These are phyloP conservation scores for Ceratocystis albifundus DNA, from an alignment of 2,329 filamentous ascomycete genomes.

Conservation along the genomic window DNA sequence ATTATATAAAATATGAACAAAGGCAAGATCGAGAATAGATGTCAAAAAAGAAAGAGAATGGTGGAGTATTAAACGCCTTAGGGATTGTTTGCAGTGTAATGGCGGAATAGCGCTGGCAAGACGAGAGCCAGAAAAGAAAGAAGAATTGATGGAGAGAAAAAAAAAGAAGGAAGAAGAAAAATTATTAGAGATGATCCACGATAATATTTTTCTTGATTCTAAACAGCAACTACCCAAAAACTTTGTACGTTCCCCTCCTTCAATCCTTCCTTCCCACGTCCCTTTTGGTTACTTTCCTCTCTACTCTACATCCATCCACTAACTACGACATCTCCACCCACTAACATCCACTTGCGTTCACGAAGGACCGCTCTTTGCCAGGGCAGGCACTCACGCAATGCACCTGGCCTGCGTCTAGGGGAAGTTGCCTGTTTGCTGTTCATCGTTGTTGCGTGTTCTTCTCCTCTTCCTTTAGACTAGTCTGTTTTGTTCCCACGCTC, in stretches of 20 bases:
- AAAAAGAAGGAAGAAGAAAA: not conserved
- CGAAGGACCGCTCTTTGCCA: not conserved
- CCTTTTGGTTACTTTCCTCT: not conserved
- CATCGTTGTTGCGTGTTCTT: not conserved
- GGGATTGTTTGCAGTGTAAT: not conserved
- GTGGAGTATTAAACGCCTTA: too few relatives aligned
- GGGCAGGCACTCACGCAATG: constrained; percentile 5
- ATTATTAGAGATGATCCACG: constrained; percentile 4
- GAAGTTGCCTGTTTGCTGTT: not conserved
- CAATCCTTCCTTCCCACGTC: constrained; percentile 9
- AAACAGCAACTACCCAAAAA: constrained; percentile 8
- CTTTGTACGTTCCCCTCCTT: constrained; percentile 6
- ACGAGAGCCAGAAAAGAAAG: not conserved
- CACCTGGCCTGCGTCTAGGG: not conserved
- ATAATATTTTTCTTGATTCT: constrained; percentile 5
- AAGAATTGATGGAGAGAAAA: not conserved
- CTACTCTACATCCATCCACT: not conserved
- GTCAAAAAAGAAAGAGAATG: not conserved
- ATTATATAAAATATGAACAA: not conserved
- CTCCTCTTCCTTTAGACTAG: not conserved
- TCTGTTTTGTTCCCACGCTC: not conserved
- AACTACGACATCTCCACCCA: not conserved
- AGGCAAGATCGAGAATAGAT: not conserved
- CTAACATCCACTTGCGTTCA: too few relatives aligned
- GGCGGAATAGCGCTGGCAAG: not conserved